Evolutionary conservation across 768 basidiomycete species (phyloP).

Genomic region (Lactifluus pinguis): DNA sequence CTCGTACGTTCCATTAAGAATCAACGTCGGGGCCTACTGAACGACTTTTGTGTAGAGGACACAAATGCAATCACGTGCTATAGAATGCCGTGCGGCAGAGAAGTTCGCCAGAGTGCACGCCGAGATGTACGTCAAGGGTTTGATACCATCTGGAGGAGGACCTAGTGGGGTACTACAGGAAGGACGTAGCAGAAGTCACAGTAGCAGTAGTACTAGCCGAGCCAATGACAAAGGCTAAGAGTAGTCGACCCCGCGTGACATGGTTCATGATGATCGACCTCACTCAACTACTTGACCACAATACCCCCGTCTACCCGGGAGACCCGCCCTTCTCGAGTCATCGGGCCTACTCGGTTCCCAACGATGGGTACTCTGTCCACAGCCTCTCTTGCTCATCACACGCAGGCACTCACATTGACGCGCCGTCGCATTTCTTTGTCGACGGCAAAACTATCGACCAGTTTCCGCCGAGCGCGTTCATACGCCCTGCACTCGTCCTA

Average conservation of each 20-base stretch:
- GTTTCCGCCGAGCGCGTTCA: constrained; percentile 21
- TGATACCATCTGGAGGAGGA: neutral
- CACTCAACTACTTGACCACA: constrained; percentile 14
- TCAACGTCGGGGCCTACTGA: neutral
- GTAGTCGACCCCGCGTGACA: neutral
- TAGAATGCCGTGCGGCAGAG: constrained; percentile 14
- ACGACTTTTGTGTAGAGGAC: neutral
- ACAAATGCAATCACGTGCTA: constrained; percentile 18
- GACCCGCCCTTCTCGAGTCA: constrained; percentile 22
- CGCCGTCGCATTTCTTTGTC: constrained; percentile 24
- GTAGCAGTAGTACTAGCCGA: constrained; percentile 7
- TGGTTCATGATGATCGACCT: constrained; percentile 16
- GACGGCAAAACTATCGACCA: constrained; percentile 21
- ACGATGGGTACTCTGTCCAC: constrained; percentile 22
- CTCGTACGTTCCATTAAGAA: constrained; percentile 10
- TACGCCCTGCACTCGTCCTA: constrained; percentile 22
- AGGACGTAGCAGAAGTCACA: constrained; percentile 7
- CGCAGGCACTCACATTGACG: constrained; percentile 26
- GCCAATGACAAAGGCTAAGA: constrained; percentile 1
- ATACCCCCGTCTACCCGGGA: constrained; percentile 23
- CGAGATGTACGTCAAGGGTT: constrained; percentile 18
- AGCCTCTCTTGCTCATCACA: constrained; percentile 23
- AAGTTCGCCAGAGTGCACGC: constrained; percentile 15
- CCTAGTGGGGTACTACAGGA: neutral
- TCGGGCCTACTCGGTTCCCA: constrained; percentile 14